Percentiles rank a stretch among this genome's conserved stretches.
Conservation (phyloP, 148 eudicot genomes). For the Rheum nobile region DNA sequence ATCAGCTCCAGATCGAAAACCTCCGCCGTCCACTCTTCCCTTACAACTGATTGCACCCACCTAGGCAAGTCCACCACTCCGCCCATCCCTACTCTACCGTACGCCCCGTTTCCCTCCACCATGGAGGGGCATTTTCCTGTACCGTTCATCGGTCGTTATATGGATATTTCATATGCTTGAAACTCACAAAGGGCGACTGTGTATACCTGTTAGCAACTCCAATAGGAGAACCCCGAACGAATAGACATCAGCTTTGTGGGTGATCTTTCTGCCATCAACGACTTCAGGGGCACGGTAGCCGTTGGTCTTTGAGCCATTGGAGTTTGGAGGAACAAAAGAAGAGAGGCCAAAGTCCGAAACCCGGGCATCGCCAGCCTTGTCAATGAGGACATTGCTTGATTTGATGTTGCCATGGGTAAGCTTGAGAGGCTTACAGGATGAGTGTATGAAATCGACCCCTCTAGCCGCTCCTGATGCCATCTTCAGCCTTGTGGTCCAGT, state of each 20-base stretch:
- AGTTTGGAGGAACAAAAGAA: neutral
- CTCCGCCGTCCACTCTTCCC: slow-evolving; percentile 95
- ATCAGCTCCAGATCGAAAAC: slow-evolving; percentile 77
- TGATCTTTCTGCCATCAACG: slow-evolving; percentile 43
- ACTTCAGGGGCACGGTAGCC: slow-evolving; percentile 87
- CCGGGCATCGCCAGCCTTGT: slow-evolving; percentile 68
- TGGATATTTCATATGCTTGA: neutral
- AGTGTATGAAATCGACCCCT: slow-evolving; percentile 69
- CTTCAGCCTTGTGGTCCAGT: slow-evolving; percentile 91
- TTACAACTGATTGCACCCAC: slow-evolving; percentile 79
- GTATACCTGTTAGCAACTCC: slow-evolving; percentile 60
- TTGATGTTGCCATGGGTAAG: slow-evolving; percentile 88
- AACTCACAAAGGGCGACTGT: neutral
- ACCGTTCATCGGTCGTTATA: neutral
- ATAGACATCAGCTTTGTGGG: slow-evolving; percentile 84
- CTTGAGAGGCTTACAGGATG: slow-evolving; percentile 46
- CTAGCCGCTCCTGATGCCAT: slow-evolving; percentile 84
- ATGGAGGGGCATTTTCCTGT: slow-evolving; percentile 9
- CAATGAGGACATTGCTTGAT: slow-evolving; percentile 77
- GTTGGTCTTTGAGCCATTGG: neutral
- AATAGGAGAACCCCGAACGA: slow-evolving; percentile 73
- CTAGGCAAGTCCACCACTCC: slow-evolving; percentile 49
- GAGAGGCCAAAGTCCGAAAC: slow-evolving; percentile 85
- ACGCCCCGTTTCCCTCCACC: slow-evolving; percentile 12
- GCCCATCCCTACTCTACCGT: slow-evolving; percentile 11